Percentiles rank a stretch among this genome's conserved stretches.
phyloP scores from a whole-genome alignment of 2,329 filamentous ascomycete species.

The Fusarium annulatum region DNA sequence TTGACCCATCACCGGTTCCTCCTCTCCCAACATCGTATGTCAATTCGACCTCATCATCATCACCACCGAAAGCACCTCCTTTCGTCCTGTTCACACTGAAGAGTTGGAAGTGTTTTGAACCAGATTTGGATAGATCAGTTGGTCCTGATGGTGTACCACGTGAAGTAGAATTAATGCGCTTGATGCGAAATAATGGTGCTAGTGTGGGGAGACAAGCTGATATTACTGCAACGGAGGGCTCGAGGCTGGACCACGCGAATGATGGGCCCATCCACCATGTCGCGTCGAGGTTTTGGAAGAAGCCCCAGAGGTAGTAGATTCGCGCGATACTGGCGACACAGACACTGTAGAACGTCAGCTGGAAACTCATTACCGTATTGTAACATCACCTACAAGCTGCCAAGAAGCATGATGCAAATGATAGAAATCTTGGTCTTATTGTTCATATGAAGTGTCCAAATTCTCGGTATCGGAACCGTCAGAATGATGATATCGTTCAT shows the following conservation, averaged over 20 bases:
- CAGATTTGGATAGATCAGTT: constrained; percentile 8
- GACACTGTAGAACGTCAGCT: background rate
- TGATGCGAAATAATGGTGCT: constrained; percentile 9
- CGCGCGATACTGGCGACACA: constrained; percentile 15
- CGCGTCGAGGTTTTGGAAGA: constrained; percentile 13
- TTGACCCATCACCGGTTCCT: background rate
- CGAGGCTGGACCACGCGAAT: constrained; percentile 20
- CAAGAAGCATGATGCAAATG: constrained; percentile 20
- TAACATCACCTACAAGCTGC: background rate
- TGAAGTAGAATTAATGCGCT: background rate
- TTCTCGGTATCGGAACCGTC: constrained; percentile 12
- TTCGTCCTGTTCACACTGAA: constrained; percentile 1
- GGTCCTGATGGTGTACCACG: constrained; percentile 7
- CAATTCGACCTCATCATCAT: constrained; percentile 13
- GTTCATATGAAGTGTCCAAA: constrained; percentile 19
- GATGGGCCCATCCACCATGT: constrained; percentile 23
- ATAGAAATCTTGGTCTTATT: constrained; percentile 17
- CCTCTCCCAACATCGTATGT: constrained; percentile 5
- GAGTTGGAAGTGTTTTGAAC: constrained; percentile 6
- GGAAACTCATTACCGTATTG: fast-evolving
- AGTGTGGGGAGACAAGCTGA: constrained; percentile 1
- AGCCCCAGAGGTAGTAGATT: constrained; percentile 16
- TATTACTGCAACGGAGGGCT: constrained; percentile 4
- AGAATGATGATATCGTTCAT: constrained; percentile 15
- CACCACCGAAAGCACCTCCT: background rate